Evolutionary conservation across 2,329 filamentous ascomycete species (phyloP).

Genomic region (Alternaria sp.): DNA sequence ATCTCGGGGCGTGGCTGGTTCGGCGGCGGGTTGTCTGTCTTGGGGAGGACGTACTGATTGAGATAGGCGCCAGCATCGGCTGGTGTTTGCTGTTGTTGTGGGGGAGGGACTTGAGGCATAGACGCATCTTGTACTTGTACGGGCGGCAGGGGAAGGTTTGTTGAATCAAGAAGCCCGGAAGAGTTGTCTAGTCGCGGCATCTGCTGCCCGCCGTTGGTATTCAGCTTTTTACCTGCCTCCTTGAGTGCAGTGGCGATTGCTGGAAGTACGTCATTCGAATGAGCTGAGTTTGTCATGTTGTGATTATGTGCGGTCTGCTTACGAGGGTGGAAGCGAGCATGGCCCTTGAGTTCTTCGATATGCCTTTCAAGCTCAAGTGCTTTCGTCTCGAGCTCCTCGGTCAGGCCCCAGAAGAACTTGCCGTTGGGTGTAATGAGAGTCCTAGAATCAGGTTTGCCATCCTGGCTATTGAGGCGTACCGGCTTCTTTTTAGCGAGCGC

Average conservation of each 20-base stretch:
- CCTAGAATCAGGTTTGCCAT: constrained; percentile 58
- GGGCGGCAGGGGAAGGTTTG: constrained; percentile 34
- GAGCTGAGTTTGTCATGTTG: constrained; percentile 24
- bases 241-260: constrained; percentile 49
- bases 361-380: constrained; percentile 73
- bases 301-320: constrained; percentile 31
- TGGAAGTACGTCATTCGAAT: constrained; percentile 43
- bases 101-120: constrained; percentile 23
- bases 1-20: constrained; percentile 47
- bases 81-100: constrained; percentile 42
- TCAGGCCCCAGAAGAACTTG: constrained; percentile 77
- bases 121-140: constrained; percentile 33
- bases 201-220: constrained; percentile 34
- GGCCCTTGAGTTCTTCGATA: constrained; percentile 43
- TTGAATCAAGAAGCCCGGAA: constrained; percentile 32
- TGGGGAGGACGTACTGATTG: constrained; percentile 49
- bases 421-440: constrained; percentile 80
- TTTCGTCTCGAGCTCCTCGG: constrained; percentile 71
- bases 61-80: constrained; percentile 46
- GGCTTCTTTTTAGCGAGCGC: constrained; percentile 66
- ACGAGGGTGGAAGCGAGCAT: constrained; percentile 43
- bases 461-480: constrained; percentile 54
- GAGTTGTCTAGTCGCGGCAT: constrained; percentile 39
- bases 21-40: constrained; percentile 45
- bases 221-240: constrained; percentile 47